These are phyloP conservation scores for Fusarium veterinarium DNA, from an alignment of 2,329 filamentous ascomycete genomes.

Conservation along the genomic window DNA sequence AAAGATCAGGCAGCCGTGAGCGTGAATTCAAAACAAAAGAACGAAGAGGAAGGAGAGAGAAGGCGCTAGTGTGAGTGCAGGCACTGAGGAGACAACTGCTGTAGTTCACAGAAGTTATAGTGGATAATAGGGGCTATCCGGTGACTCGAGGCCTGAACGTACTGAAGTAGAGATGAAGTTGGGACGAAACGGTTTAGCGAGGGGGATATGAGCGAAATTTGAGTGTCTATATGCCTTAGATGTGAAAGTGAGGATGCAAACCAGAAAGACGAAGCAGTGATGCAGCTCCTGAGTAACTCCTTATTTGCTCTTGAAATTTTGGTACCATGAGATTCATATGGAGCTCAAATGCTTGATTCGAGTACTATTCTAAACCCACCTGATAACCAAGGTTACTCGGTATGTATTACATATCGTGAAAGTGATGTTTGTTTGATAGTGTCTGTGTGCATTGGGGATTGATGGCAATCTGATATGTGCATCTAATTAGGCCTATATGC, in stretches of 20 bases:
- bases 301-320: background rate
- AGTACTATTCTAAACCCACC: no score
- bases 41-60: background rate
- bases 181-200: fast-evolving
- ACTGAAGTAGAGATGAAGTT: background rate
- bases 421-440: background rate
- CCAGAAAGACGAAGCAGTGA: background rate
- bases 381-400: no score
- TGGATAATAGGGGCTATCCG: background rate
- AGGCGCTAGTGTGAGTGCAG: background rate
- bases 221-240: background rate
- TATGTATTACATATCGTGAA: no score
- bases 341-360: background rate
- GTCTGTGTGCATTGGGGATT: no score
- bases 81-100: background rate
- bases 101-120: background rate
- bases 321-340: fast-evolving
- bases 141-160: no score
- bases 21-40: background rate
- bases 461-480: background rate
- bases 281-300: background rate
- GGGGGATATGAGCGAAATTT: fast-evolving
- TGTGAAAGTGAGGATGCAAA: background rate
- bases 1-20: background rate
- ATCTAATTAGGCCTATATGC: no score